These are phyloP conservation scores for Penicillium sp. DNA, from an alignment of 2,329 filamentous ascomycete genomes.

Conservation along the genomic window DNA sequence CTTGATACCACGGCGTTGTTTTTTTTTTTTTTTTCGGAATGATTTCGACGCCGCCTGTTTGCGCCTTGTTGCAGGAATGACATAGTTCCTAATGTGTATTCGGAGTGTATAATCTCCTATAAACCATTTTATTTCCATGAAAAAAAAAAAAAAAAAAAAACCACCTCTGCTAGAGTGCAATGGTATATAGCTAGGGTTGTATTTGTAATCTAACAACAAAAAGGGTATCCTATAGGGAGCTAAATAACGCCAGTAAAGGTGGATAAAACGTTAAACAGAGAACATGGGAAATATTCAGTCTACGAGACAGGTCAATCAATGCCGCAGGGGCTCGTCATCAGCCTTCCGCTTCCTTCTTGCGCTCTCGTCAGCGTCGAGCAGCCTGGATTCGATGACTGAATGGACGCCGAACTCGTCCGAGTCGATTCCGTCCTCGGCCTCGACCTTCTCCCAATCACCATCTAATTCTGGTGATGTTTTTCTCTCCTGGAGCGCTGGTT, in stretches of 20 bases:
- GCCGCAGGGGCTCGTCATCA: constrained; percentile 31
- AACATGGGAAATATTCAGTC: neutral
- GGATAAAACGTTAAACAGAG: constrained; percentile 12
- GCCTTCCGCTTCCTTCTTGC: constrained; percentile 37
- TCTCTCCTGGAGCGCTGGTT: neutral
- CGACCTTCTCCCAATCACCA: constrained; percentile 51
- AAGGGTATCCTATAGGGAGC: constrained; percentile 16
- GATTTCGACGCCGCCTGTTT: neutral
- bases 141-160: neutral
- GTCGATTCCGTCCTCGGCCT: constrained; percentile 41
- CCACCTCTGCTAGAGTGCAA: neutral
- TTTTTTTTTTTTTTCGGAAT: neutral
- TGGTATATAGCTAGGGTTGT: neutral
- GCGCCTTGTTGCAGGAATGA: neutral
- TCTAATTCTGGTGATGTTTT: constrained; percentile 31
- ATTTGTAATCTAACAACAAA: neutral
- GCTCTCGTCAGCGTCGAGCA: constrained; percentile 32
- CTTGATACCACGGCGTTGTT: constrained; percentile 15
- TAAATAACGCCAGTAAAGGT: constrained; percentile 16
- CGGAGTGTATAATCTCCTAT: constrained; percentile 7
- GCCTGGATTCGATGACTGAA: constrained; percentile 38
- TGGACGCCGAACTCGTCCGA: constrained; percentile 38
- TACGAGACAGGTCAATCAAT: constrained; percentile 18
- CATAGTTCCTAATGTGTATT: constrained; percentile 9
- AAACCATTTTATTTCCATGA: constrained; percentile 14